Percentiles rank a stretch among this genome's conserved stretches.
Evolutionary conservation across 2,329 filamentous ascomycete genomes (phyloP).

Genomic region (Trichoderma semiorbis): DNA sequence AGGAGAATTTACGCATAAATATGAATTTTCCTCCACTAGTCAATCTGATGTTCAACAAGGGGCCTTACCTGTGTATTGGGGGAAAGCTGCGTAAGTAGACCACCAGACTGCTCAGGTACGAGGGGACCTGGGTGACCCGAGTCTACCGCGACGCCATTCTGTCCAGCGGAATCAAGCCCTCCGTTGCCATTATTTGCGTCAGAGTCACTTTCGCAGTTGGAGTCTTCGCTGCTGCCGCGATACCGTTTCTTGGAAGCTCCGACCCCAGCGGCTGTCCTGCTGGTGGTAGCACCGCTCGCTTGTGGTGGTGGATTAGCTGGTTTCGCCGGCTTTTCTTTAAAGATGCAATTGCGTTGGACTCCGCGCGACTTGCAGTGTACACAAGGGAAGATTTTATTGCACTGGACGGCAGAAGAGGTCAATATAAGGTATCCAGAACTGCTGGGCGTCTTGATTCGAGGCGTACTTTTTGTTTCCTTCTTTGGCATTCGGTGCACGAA

Average conservation of each 20-base stretch:
- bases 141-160: background rate
- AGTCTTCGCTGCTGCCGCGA: background rate
- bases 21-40: background rate
- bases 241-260: background rate
- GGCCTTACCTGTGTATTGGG: background rate
- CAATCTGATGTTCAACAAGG: background rate
- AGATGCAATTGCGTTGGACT: conserved; percentile 30
- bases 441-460: background rate
- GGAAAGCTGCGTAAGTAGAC: background rate
- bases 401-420: conserved; percentile 22
- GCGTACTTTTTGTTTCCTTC: conserved; percentile 38
- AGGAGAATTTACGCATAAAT: background rate
- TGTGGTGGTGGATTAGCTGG: background rate
- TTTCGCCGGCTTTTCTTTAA: conserved; percentile 17
- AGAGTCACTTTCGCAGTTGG: background rate
- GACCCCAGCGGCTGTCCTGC: background rate
- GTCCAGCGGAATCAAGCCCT: background rate
- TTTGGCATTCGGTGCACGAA: conserved; percentile 42
- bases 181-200: background rate
- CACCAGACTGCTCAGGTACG: background rate
- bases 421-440: background rate
- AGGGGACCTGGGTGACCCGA: background rate
- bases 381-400: conserved; percentile 34
- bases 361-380: conserved; percentile 32
- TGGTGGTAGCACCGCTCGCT: background rate